A percentile compares a stretch with the other conserved stretches of the same genome.
These are phyloP conservation scores for Posidonia oceanica DNA, from an alignment of 116 monocot species.

Conservation along the genomic window DNA sequence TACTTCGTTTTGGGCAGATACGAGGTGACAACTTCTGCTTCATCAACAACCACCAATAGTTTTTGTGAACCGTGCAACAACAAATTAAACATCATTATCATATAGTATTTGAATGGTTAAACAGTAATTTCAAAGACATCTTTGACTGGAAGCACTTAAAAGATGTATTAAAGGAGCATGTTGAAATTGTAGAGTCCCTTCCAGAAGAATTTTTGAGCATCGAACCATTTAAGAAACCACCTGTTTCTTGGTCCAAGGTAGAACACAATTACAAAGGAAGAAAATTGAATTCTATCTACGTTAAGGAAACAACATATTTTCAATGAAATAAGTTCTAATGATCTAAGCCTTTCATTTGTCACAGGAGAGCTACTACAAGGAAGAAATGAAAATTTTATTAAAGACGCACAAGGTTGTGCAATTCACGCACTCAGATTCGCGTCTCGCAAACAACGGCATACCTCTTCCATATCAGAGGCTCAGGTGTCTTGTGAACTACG, in stretches of 20 bases:
- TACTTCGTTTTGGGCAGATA: constrained; percentile 75
- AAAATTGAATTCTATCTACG: no score
- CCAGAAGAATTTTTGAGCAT: constrained; percentile 23
- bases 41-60: no score
- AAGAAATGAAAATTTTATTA: constrained; percentile 19
- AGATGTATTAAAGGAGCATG: constrained; percentile 50
- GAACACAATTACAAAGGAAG: no score
- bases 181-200: constrained; percentile 57
- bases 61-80: no score
- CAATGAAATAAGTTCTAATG: no score
- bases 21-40: constrained; percentile 27
- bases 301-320: background rate
- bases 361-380: constrained; percentile 55
- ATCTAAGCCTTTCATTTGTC: background rate
- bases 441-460: constrained; percentile 62
- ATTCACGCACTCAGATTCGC: constrained; percentile 59
- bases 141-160: constrained; percentile 73
- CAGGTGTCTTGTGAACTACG: constrained; percentile 70
- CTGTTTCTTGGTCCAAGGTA: constrained; percentile 88
- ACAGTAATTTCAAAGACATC: constrained; percentile 81
- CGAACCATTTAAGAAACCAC: constrained; percentile 36
- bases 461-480: constrained; percentile 59
- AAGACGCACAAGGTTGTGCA: constrained; percentile 50
- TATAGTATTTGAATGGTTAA: background rate
- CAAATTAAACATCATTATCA: no score